Conservation (phyloP, 2,329 filamentous ascomycete genomes). For the Malbranchea cinnamomea region DNA sequence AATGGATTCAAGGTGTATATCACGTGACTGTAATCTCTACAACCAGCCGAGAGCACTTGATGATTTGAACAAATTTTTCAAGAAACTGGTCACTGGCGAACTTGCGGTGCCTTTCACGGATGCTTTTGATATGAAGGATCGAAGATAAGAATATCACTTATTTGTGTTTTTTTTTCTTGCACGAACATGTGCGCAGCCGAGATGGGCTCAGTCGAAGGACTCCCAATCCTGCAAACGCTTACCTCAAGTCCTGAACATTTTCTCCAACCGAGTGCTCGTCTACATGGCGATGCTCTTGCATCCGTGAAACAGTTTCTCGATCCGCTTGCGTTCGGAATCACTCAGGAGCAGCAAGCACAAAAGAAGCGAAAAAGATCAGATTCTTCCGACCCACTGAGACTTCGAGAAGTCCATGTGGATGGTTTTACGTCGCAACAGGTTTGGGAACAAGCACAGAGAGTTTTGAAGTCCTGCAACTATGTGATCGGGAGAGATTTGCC, state of each 20-base stretch:
- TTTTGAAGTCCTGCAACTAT: conserved; percentile 51
- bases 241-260: conserved; percentile 47
- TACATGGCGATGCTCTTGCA: conserved; percentile 55
- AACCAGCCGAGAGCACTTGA: no score
- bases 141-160: no score
- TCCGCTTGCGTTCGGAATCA: conserved; percentile 57
- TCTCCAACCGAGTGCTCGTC: conserved; percentile 52
- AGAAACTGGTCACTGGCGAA: no score
- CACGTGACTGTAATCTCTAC: no score
- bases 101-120: no score
- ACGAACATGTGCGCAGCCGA: no score
- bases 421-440: conserved; percentile 81
- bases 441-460: conserved; percentile 82
- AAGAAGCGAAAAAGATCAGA: conserved; percentile 62
- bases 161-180: no score
- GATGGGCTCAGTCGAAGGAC: no score
- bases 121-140: no score
- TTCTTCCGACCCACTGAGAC: conserved; percentile 40
- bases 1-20: no score
- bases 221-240: conserved; percentile 3
- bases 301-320: conserved; percentile 72
- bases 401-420: conserved; percentile 70
- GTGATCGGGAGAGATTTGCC: conserved; percentile 37
- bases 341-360: conserved; percentile 56
- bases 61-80: no score